Base-by-base conservation (phyloP, 306 rosid genomes). In the Argentina anserina region DNA sequence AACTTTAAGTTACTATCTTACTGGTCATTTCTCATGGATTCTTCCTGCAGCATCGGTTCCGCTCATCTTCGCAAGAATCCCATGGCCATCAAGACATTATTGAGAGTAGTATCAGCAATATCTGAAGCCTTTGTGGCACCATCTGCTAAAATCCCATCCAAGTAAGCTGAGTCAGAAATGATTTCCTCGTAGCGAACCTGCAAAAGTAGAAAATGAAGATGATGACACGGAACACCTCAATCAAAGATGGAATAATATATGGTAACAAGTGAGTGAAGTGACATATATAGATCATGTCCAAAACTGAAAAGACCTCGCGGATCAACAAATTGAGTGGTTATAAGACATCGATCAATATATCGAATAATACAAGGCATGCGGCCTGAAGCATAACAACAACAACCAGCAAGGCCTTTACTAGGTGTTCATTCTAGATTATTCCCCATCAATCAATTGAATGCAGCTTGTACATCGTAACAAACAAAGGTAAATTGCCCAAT, bases 171-270 rank as follows among this genome's bases (percentile, higher is more conserved):
- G 73, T 94, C 99, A 18, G 92, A 84, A 79, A 83, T 88, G 50
- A 94, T 87, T 82, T 89, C 96, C 75, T 83, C 83, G n/a, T 91
- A 89, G 69, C 90, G 95, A 83, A 80, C 92, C 98, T 93, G 88
- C 64, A 78, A 72, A 76, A 74, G 69, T 41, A 65, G 53, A 53
- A 55, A 43, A 29, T 55, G 46, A 25, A 45, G 47, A 69, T 55
- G 53, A 63, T 23, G 63, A 14, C 12, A 8, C 65, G 14, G 42
- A 71, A 49, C 69, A 28, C 53, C 41, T 34, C 36, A 74, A 74
- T 69, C 72, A 63, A 65, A 66, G 33, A 37, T 61, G 20, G 72
- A 50, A 63, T n/a, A 25, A 47, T 36, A 47, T 36, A 25, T 36
- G 60, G 37, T 45, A 76, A 55, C 47, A 41, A 23, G 40, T 53